These are phyloP conservation scores for Ustilago sp. DNA, from an alignment of 1,284 basidiomycete genomes.

Conservation along the genomic window DNA sequence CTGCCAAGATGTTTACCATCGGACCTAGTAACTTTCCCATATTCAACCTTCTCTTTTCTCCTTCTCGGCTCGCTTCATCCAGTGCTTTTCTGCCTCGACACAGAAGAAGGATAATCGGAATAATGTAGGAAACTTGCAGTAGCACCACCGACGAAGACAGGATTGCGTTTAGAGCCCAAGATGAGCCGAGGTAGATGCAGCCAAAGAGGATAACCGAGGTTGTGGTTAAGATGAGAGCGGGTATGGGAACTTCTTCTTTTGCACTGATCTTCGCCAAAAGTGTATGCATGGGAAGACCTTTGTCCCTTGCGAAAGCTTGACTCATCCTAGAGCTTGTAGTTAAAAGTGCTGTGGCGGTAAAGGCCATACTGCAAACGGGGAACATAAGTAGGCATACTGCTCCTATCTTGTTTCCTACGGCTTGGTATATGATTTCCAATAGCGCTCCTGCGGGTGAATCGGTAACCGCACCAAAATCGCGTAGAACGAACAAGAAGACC, in stretches of 20 bases:
- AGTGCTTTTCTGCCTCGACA: conserved; percentile 70
- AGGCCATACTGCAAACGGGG: conserved; percentile 70
- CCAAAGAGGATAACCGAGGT: conserved; percentile 69
- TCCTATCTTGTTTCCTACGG: conserved; percentile 75
- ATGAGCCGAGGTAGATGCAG: conserved; percentile 73
- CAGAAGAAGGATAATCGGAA: conserved; percentile 70
- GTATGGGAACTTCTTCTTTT: conserved; percentile 65
- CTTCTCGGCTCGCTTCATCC: conserved; percentile 50
- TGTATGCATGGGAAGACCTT: conserved; percentile 75
- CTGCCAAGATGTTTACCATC: conserved; percentile 70
- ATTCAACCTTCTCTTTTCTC: conserved; percentile 19
- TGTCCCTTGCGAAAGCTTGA: conserved; percentile 79
- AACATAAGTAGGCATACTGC: conserved; percentile 74
- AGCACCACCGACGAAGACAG: conserved; percentile 71
- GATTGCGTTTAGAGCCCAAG: conserved; percentile 73
- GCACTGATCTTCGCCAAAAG: conserved; percentile 73
- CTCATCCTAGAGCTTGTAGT: conserved; percentile 77
- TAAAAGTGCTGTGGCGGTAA: conserved; percentile 54
- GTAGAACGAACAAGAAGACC: conserved; percentile 78
- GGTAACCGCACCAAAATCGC: conserved; percentile 74
- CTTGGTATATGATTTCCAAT: conserved; percentile 77
- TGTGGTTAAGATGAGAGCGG: conserved; percentile 75
- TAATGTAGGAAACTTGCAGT: conserved; percentile 71
- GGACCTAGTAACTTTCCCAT: conserved; percentile 53
- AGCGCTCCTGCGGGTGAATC: conserved; percentile 76